These are phyloP conservation scores for Colletotrichum sp. DNA, from an alignment of 2,329 filamentous ascomycete genomes.

Conservation along the genomic window DNA sequence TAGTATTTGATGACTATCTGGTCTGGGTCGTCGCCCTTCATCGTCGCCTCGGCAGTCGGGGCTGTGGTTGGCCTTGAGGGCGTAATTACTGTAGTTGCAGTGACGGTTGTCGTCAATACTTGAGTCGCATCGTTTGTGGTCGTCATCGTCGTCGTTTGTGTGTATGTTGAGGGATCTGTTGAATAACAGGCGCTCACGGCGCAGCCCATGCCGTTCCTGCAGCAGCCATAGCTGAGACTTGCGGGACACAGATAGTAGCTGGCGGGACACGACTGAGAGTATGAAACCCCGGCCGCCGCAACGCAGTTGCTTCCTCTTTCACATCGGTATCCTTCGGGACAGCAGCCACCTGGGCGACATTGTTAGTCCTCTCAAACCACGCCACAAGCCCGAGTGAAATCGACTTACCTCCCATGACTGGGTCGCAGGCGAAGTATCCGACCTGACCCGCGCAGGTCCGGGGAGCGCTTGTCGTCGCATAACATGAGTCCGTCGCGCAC, in stretches of 20 bases:
- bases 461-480: slow-evolving; percentile 48
- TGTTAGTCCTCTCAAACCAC: neutral
- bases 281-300: slow-evolving; percentile 45
- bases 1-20: slow-evolving; percentile 47
- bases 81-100: slow-evolving; percentile 42
- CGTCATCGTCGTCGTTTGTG: slow-evolving; percentile 47
- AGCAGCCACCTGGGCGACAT: slow-evolving; percentile 43
- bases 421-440: slow-evolving; percentile 46
- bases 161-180: slow-evolving; percentile 49
- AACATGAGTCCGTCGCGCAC: slow-evolving; percentile 53
- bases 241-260: slow-evolving; percentile 54
- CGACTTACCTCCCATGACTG: slow-evolving; percentile 37
- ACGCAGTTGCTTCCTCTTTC: slow-evolving; percentile 42
- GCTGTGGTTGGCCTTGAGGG: slow-evolving; percentile 33
- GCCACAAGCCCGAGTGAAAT: slow-evolving; percentile 19
- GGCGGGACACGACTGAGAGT: slow-evolving; percentile 45
- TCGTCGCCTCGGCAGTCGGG: slow-evolving; percentile 28
- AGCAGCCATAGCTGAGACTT: slow-evolving; percentile 59
- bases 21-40: slow-evolving; percentile 25
- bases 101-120: slow-evolving; percentile 44
- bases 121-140: slow-evolving; percentile 46
- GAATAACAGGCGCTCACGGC: slow-evolving; percentile 52
- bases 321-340: slow-evolving; percentile 51
- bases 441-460: slow-evolving; percentile 39
- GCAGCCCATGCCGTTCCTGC: slow-evolving; percentile 54